Evolutionary conservation across 805 yeast genomes (phyloP).

Genomic region (Ogataea paraovalis): DNA sequence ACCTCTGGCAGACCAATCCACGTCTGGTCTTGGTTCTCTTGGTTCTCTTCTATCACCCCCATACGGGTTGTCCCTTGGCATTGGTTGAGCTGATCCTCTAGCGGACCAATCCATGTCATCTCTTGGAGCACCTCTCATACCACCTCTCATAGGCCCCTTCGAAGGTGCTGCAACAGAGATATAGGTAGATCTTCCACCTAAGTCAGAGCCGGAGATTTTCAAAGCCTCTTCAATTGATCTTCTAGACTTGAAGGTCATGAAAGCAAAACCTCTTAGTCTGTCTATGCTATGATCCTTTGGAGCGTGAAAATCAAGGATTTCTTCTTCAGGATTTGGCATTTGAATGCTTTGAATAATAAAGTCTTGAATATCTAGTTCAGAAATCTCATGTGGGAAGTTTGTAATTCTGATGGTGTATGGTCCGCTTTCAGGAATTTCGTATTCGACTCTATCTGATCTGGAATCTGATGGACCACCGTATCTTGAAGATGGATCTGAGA

Average conservation of each 20-base stretch:
- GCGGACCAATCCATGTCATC: conserved; percentile 55
- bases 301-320: conserved; percentile 61
- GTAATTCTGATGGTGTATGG: conserved; percentile 89
- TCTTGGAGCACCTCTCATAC: conserved; percentile 22
- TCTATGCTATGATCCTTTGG: conserved; percentile 69
- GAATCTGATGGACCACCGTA: conserved; percentile 20
- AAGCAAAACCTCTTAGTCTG: conserved; percentile 57
- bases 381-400: conserved; percentile 78
- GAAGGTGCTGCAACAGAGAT: conserved; percentile 60
- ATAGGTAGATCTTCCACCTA: conserved; percentile 47
- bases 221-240: conserved; percentile 49
- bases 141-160: conserved; percentile 30
- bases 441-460: conserved; percentile 56
- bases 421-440: conserved; percentile 84
- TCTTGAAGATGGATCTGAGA: conserved; percentile 15
- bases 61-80: conserved; percentile 27
- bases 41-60: too few species aligned
- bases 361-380: conserved; percentile 57
- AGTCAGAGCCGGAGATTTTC: conserved; percentile 38
- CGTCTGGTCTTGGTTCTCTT: conserved; percentile 1
- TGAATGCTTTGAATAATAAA: conserved; percentile 55
- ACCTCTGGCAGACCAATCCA: conserved; percentile 41
- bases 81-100: conserved; percentile 17
- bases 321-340: conserved; percentile 44
- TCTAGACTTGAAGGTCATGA: conserved; percentile 45